Evolutionary conservation across 345 rosid species (phyloP).

Genomic region (Laguncularia racemosa): DNA sequence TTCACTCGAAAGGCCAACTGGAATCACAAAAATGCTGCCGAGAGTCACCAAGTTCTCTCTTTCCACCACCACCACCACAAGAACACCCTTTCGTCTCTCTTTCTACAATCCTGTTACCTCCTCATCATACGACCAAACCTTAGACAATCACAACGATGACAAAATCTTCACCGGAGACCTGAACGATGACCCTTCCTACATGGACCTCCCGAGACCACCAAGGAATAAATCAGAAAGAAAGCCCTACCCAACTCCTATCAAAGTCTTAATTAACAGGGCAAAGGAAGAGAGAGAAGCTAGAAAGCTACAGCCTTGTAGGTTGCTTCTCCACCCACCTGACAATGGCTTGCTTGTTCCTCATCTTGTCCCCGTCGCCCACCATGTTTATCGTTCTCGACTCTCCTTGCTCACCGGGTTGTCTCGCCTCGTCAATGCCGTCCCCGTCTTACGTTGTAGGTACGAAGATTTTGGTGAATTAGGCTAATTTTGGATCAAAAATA

Average conservation of each 20-base stretch:
- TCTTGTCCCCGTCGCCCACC: slow-evolving; percentile 56
- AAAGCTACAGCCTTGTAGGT: slow-evolving; percentile 57
- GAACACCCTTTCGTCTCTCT: no score
- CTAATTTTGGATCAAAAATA: not conserved
- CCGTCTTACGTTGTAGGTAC: slow-evolving; percentile 70
- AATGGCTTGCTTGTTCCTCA: slow-evolving; percentile 76
- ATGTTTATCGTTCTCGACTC: slow-evolving; percentile 45
- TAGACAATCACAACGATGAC: no score
- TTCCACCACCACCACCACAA: no score
- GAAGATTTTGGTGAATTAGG: not conserved
- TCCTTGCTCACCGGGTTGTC: slow-evolving; percentile 47
- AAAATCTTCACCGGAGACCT: no score
- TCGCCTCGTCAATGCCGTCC: slow-evolving; percentile 34
- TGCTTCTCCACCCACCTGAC: slow-evolving; percentile 62
- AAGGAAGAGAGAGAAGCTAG: slow-evolving; percentile 60
- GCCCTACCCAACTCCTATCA: slow-evolving; percentile 76
- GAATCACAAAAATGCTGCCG: no score
- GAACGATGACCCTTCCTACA: slow-evolving; percentile 9
- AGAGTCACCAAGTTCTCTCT: no score
- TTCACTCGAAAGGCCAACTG: no score
- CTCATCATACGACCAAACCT: no score
- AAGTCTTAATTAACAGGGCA: slow-evolving; percentile 52
- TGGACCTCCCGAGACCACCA: slow-evolving; percentile 63
- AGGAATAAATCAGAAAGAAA: slow-evolving; percentile 74
- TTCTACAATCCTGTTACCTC: no score